Base-by-base conservation (phyloP, 108 stramenopile species). In the Stephanodiscus triporus region DNA sequence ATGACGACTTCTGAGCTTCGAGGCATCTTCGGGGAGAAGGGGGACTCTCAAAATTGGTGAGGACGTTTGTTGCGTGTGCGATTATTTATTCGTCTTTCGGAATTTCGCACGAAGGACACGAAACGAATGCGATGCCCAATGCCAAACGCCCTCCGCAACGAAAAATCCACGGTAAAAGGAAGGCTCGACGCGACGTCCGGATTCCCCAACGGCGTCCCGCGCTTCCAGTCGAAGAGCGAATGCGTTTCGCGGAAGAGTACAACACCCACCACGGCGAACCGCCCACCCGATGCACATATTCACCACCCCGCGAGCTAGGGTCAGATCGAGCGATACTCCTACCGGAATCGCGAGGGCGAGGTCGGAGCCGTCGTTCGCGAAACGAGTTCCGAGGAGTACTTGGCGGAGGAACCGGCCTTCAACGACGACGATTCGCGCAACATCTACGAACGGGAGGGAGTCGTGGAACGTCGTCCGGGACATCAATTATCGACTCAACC, bases 131-230 rank as follows among this genome's bases (percentile, higher is more conserved):
- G n/a, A n/a, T n/a, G n/a, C n/a, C n/a, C n/a, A n/a, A n/a, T n/a
- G n/a, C n/a, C n/a, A n/a, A n/a, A n/a, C n/a, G n/a, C n/a, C n/a
- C n/a, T n/a, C n/a, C n/a, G n/a, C n/a, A n/a, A n/a, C n/a, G n/a
- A n/a, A n/a, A n/a, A n/a, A n/a, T n/a, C n/a, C n/a, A n/a, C 32
- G 32, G 32, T 2, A 34, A 34, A 34, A 34, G 2, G n/a, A n/a
- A 74, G 77, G 78, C 75, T 92, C 47, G 82, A 95, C 43, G 92
- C 84, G 20, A 86, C 83, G 5, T 53, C 68, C 9, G 76, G 81
- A 65, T 95, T 95, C 68, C 89, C 89, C 49, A 95, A 95, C 74
- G 91, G 91, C 42, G 94, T 95, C 9, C 91, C 91, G 2, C 88
- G 91, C 40, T 95, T 95, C 63, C 75, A 83, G 63, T 84, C 88